Base-by-base conservation (phyloP, 257 asterid species). In the Solanum rostratum region DNA sequence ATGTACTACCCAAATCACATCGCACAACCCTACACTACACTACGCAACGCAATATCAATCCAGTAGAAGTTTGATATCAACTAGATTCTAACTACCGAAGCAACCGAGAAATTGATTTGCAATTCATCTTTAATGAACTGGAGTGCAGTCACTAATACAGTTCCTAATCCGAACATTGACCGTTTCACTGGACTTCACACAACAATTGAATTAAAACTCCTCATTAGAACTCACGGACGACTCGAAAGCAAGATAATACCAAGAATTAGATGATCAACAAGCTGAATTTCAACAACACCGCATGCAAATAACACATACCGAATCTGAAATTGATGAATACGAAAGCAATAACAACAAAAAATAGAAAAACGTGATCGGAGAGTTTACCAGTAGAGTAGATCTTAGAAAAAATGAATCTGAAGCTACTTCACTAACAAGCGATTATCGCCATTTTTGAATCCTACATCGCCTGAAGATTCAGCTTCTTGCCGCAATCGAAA, bases 321-420 rank as follows among this genome's bases (percentile, higher is more conserved):
- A 59, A 66, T 53, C 73, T 39, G 33, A 20, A 45, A 66, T 10
- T 24, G 33, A 83, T 45, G 10, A 70, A 55, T 6, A 81, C 29
- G 41, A 50, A 27, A 4, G 59, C n/a, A 45, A 80, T 65, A 65
- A 14, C 73, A 27, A 63, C 6, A n/a, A 3, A 1, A 60, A 41
- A 7, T 7, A n/a, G n/a, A 65, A 10, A 83, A 69, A 74, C 14
- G 80, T 88, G 94, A 91, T 90, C 90, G 90, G 88, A 79, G 88
- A 92, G 87, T 74, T 85, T 85, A 91, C 93, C 92, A 82, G 87
- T 88, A 76, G 62, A 86, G 90, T 91, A 91, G 97, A 93, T 93
- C 96, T 90, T 83, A 89, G 90, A 87, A 87, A 87, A 68, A 76
- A 50, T 86, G 89, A 86, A 91, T 84, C 91, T 88, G 89, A 84